Evolutionary conservation across 2,329 filamentous ascomycete species (phyloP), one percentile per base, ranked within the genome.

Genomic region (Arthrobotrys iridis): DNA sequence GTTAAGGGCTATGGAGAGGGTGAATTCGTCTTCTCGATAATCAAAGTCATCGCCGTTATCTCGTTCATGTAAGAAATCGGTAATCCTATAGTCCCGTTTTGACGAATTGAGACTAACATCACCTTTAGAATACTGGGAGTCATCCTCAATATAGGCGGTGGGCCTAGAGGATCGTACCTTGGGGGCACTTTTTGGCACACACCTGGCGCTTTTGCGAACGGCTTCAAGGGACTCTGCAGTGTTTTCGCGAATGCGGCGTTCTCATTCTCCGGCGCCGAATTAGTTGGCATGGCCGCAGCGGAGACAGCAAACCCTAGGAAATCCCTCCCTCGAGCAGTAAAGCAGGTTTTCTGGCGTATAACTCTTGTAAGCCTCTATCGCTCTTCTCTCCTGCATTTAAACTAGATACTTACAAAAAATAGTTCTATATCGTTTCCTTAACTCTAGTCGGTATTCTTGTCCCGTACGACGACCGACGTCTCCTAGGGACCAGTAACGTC

Each of bases 271-370:
- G 91, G 91, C 8, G 93, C 90, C 0, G 91, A 93, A 80, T 85
- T 92, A 8, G 89, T 93, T 55, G 91, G 91, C 62, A 86, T 93
- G 11, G 90, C 91, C 2, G 91, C 91, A 1, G 91, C 91, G 30
- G 91, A 93, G 81, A 91, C 91, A 0, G 88, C 87, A n/a, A 92
- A 93, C 80, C 91, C 91, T 2, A 87, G 90, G 70, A 92, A 95
- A 81, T 91, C 90, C 0, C 85, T 97, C 0, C 93, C 93, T 0
- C 93, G 89, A 0, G 93, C 93, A 10, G 89, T 96, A 79, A 96
- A 96, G 83, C 93, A 96, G 81, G 93, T 97, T 20, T 97, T 97
- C 82, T 97, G 93, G 93, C 90, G 93, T 80, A 96, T 97, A 80
- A 88, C 89, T 2, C 86, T 96, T 67, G 70, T 74, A 22, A 67